Evolutionary conservation across 2,329 filamentous ascomycete species (phyloP).

Genomic region (Alternaria panax): DNA sequence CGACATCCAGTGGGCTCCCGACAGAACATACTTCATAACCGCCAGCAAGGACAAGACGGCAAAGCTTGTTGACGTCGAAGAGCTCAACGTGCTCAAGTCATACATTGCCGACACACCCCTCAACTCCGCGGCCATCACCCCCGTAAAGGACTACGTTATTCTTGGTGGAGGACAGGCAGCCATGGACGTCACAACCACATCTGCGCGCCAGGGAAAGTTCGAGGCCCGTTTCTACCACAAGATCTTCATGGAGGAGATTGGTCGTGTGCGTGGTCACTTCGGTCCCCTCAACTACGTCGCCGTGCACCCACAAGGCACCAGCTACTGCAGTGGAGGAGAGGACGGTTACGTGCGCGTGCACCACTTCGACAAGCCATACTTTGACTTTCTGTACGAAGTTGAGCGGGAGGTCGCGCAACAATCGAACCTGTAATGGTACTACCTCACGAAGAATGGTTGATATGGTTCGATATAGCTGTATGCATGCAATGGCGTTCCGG

Average conservation of each 20-base stretch:
- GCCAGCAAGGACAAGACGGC: slow-evolving; percentile 97
- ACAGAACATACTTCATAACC: slow-evolving; percentile 98
- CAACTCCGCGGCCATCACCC: slow-evolving; percentile 92
- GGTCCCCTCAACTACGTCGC: slow-evolving; percentile 96
- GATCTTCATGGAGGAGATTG: slow-evolving; percentile 98
- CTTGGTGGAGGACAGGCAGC: slow-evolving; percentile 97
- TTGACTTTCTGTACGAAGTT: slow-evolving; percentile 98
- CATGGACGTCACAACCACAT: slow-evolving; percentile 97
- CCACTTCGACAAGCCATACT: slow-evolving; percentile 98
- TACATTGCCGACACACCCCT: slow-evolving; percentile 92
- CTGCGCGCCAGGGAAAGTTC: slow-evolving; percentile 96
- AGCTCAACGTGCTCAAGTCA: slow-evolving; percentile 91
- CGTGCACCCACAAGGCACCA: slow-evolving; percentile 86
- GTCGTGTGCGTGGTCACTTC: slow-evolving; percentile 95
- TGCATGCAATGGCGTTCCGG: slow-evolving; percentile 51
- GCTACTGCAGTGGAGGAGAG: slow-evolving; percentile 95
- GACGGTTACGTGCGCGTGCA: slow-evolving; percentile 98
- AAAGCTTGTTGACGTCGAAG: slow-evolving; percentile 86
- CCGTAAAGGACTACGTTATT: slow-evolving; percentile 97
- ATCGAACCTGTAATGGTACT: slow-evolving; percentile 45
- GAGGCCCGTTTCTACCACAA: slow-evolving; percentile 99
- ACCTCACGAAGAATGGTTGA: slow-evolving; percentile 27
- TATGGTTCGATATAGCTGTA: slow-evolving; percentile 30
- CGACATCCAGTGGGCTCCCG: slow-evolving; percentile 92
- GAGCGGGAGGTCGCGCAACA: slow-evolving; percentile 73